Percentiles rank a stretch among this genome's conserved stretches.
phyloP scores from a whole-genome alignment of 78 protist species.

The Parvularia atlantis region DNA sequence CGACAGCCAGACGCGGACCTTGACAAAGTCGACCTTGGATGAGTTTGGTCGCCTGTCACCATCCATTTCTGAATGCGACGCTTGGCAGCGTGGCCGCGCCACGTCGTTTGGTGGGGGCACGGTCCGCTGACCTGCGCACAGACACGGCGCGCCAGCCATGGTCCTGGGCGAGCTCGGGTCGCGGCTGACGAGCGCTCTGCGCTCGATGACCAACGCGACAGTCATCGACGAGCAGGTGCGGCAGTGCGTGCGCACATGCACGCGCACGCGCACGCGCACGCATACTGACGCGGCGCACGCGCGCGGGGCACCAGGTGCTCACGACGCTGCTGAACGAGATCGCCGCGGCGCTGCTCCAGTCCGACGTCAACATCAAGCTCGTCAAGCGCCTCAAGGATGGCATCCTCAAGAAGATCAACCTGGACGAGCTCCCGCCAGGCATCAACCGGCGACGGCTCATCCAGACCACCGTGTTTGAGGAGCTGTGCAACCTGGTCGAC shows the following conservation, averaged over 20 bases:
- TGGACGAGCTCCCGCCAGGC: conserved; percentile 74
- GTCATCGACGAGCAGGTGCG: conserved; percentile 65
- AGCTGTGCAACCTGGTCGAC: conserved; percentile 72
- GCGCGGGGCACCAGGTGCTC: neutral
- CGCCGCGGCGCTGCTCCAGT: conserved; percentile 59
- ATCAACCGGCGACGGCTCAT: conserved; percentile 64
- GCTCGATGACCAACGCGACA: conserved; percentile 35
- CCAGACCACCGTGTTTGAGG: conserved; percentile 67
- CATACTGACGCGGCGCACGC: neutral
- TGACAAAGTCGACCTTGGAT: no score
- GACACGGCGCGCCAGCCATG: no score
- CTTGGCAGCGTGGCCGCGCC: no score
- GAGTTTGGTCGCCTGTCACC: no score
- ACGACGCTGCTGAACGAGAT: conserved; percentile 62
- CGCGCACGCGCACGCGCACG: neutral
- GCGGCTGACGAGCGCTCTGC: conserved; percentile 65
- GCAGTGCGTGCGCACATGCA: neutral
- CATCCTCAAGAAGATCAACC: conserved; percentile 8
- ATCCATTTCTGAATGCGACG: no score
- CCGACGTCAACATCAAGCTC: conserved; percentile 81
- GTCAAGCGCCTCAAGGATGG: neutral
- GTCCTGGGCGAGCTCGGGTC: conserved; percentile 82
- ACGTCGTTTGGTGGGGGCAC: no score
- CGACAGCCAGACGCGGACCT: no score
- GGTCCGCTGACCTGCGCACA: no score